phyloP scores from a whole-genome alignment of 2,329 filamentous ascomycete species.

The Colletotrichum nymphaeae region DNA sequence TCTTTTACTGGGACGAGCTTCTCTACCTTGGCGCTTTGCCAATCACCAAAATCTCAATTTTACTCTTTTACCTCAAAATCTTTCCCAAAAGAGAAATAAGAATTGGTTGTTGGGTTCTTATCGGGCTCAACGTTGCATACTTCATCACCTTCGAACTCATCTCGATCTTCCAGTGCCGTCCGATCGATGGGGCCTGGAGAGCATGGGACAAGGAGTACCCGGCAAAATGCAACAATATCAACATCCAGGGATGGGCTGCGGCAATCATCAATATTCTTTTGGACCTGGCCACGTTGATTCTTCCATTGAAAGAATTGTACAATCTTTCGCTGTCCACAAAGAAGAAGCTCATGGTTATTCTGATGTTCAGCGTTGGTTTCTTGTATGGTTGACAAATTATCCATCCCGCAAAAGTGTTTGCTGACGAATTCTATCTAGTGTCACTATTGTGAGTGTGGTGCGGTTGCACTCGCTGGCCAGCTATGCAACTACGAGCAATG shows the following conservation, averaged over 20 bases:
- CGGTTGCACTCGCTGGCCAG: conserved; percentile 41
- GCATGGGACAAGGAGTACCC: conserved; percentile 41
- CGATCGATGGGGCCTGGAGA: conserved; percentile 32
- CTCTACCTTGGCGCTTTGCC: conserved; percentile 46
- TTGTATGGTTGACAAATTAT: conserved; percentile 40
- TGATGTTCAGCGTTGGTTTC: conserved; percentile 58
- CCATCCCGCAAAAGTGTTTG: too few relatives aligned
- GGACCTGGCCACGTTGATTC: conserved; percentile 43
- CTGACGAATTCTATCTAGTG: conserved; percentile 37
- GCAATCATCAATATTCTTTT: conserved; percentile 46
- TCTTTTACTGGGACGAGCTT: conserved; percentile 43
- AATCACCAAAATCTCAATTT: conserved; percentile 45
- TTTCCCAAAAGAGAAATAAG: conserved; percentile 45
- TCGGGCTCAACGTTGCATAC: conserved; percentile 39
- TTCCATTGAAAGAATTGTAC: conserved; percentile 54
- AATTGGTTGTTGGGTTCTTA: conserved; percentile 38
- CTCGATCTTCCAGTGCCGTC: conserved; percentile 39
- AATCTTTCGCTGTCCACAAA: conserved; percentile 51
- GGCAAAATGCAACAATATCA: conserved; percentile 46
- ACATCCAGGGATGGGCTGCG: conserved; percentile 43
- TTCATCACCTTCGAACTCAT: conserved; percentile 43
- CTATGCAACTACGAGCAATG: conserved; percentile 39
- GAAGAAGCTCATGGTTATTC: conserved; percentile 54
- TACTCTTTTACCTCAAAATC: conserved; percentile 47
- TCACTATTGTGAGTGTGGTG: conserved; percentile 46